A percentile compares a stretch with the other conserved stretches of the same genome.
Evolutionary conservation across 108 stramenopile species (phyloP).

Genomic region (Nitzschia sp.): DNA sequence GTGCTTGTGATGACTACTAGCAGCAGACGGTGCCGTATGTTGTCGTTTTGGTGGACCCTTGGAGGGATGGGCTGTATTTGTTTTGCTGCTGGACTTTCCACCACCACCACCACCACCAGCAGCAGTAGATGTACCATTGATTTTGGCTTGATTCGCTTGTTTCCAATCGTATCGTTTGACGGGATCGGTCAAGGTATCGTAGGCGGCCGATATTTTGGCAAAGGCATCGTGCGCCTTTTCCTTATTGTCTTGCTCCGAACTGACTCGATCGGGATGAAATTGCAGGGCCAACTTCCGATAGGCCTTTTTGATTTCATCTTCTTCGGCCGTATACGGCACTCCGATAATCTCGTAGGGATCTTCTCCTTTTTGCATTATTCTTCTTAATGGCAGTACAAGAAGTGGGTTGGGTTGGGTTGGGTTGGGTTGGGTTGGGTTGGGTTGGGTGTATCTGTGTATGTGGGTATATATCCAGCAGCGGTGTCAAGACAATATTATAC

Average conservation of each 20-base stretch:
- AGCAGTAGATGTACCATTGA: background rate
- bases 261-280: conserved; percentile 66
- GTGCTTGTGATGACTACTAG: background rate
- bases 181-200: conserved; percentile 69
- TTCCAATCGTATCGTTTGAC: conserved; percentile 65
- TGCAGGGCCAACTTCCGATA: conserved; percentile 63
- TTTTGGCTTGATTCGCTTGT: conserved; percentile 7
- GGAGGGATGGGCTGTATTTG: background rate
- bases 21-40: background rate
- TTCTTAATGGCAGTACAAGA: too few species aligned
- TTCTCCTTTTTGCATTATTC: conserved; percentile 83
- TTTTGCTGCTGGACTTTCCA: too few species aligned
- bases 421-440: too few species aligned
- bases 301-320: conserved; percentile 73
- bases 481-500: too few species aligned
- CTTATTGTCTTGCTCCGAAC: conserved; percentile 38
- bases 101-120: background rate
- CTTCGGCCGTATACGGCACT: conserved; percentile 45
- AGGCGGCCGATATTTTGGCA: conserved; percentile 66
- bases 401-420: too few species aligned
- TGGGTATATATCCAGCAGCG: too few species aligned
- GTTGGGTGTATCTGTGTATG: too few species aligned
- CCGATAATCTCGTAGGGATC: conserved; percentile 70
- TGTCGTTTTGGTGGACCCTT: conserved; percentile 2
- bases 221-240: conserved; percentile 69